Evolutionary conservation across 1,284 basidiomycete species (phyloP), one percentile per base, ranked within the genome.

Genomic region (Omphalotus olearius): DNA sequence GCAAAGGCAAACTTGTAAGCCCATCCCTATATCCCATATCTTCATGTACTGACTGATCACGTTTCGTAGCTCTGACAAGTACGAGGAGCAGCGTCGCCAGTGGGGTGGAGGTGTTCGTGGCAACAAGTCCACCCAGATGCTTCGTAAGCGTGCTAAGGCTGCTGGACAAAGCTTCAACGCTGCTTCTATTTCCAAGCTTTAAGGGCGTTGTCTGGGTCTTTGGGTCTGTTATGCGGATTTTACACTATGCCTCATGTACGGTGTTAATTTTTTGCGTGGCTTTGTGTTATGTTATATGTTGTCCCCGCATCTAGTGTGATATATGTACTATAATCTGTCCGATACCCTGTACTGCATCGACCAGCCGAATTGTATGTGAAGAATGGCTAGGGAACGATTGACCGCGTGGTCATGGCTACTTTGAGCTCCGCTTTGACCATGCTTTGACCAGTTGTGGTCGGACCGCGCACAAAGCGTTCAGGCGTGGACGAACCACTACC

Each of bases 1-100:
- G 87, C 93, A 66, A 98, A 98, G 82, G 91, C 93, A 62, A 99
- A 99, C 85, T 97, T 94, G 88, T 90, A 64, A n/a, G n/a, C n/a
- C n/a, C 43, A 86, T 74, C 17, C 26, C 4, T 28, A 28, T 28
- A 28, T 28, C 10, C 5, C 4, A 28, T 5, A 10, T 10, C 26
- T 28, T 5, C 10, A 28, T 28, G 10, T 33, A 38, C 39, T 28
- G 47, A 4, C 49, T 61, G 1, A 60, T 35, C n/a, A 40, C 28
- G 9, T 36, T 25, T 3, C 50, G 0, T 62, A 92, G 87, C 83
- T 80, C 91, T 61, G 96, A 98, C 77, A 98, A 98, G 79, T 91
- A 92, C 72, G 93, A 97, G 62, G 93, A 95, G 64, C 78, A 86
- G 57, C 85, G 91, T 62, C 84, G 90, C 64, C 85, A 88, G 65